Conservation (phyloP, 2,329 filamentous ascomycete species). For the Dactylellina sp. region DNA sequence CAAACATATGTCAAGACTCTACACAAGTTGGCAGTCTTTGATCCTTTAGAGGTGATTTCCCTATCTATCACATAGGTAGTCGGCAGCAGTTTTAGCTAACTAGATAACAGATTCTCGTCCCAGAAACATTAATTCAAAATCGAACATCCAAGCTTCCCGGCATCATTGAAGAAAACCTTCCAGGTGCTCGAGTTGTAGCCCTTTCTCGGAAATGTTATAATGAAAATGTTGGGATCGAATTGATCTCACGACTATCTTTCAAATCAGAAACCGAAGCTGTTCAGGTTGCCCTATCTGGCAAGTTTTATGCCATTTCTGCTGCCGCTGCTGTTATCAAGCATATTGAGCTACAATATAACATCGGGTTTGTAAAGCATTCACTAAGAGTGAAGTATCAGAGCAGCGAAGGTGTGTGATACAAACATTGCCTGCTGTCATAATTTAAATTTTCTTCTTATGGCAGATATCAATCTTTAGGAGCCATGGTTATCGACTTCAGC, state of each 20-base stretch:
- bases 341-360: conserved; percentile 76
- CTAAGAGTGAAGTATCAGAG: conserved; percentile 83
- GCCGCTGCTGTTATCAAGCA: conserved; percentile 72
- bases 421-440: not conserved
- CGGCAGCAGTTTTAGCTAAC: not conserved
- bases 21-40: conserved; percentile 84
- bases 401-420: conserved; percentile 58
- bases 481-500: conserved; percentile 94
- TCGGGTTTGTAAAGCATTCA: conserved; percentile 80
- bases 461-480: conserved; percentile 69
- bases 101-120: conserved; percentile 75
- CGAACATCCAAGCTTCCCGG: conserved; percentile 62
- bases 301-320: conserved; percentile 60
- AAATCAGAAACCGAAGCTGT: conserved; percentile 82
- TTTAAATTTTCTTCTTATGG: not conserved
- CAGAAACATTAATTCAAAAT: conserved; percentile 64
- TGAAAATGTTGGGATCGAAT: conserved; percentile 79
- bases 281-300: conserved; percentile 59
- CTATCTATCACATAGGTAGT: not conserved
- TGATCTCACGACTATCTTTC: conserved; percentile 82
- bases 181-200: conserved; percentile 72
- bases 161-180: conserved; percentile 78
- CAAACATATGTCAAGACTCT: conserved; percentile 90
- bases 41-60: conserved; percentile 71
- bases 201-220: conserved; percentile 86